Evolutionary conservation across 805 yeast species (phyloP), one percentile per base, ranked within the genome.

Genomic region (Wickerhamiella azymoides): DNA sequence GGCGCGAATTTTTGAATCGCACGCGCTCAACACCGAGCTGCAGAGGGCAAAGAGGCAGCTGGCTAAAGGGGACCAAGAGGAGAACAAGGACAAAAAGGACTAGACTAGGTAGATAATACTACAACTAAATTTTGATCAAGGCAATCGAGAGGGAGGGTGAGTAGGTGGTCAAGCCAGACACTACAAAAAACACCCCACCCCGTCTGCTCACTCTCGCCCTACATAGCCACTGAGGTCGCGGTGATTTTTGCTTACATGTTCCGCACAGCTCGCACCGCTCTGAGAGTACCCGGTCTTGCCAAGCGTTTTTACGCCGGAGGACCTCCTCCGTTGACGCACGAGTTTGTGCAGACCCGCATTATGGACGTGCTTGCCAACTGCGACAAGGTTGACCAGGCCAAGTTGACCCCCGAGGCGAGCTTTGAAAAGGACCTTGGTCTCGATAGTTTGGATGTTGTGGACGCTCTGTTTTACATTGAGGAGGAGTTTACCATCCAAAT

Each of bases 361-460:
- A 63, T 79, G 49, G 89, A 83, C 58, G 92, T 89, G 50, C 67
- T 80, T 58, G 69, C 70, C 57, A 71, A 78, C 27, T 76, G 79
- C 55, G 76, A 72, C 63, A 79, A 80, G 65, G 73, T 74, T 43
- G 55, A 57, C 40, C 39, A 51, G 8, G 43, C 57, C 14, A 54
- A 64, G 59, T 57, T 70, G 45, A 58, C 67, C 14, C 61, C 67
- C 10, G 70, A 65, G 26, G 65, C 72, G 17, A 56, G 60, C 33
- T 61, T 70, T 48, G 57, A 65, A 42, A 57, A 57, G 32, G 94
- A 83, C 60, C 72, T 84, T 54, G 88, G 86, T 10, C 73, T 84
- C 62, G 98, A 89, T 66, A 84, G 95, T 4, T 72, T 89, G 56
- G 98, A 89, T 60, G 80, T 89, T 51, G 95, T 88, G 49, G 98